Evolutionary conservation across 2,329 filamentous ascomycete genomes (phyloP).

Genomic region (Talaromyces sp.): DNA sequence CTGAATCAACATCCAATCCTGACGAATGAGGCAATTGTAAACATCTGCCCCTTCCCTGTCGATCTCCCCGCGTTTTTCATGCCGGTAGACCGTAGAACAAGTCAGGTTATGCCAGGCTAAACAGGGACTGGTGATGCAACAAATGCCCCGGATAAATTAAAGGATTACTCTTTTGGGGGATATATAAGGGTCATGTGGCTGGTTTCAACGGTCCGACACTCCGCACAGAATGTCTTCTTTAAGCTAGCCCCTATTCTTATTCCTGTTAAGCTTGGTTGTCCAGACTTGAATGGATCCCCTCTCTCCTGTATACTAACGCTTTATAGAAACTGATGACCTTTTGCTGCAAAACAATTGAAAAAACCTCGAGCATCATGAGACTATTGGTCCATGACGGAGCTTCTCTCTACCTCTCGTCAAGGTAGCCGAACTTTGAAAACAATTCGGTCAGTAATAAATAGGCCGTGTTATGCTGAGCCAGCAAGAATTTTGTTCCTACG

Average conservation of each 20-base stretch:
- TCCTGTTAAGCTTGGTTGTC: background rate
- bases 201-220: background rate
- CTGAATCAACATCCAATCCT: background rate
- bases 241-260: background rate
- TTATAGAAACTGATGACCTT: background rate
- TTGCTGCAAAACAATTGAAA: background rate
- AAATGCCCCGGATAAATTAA: slow-evolving; percentile 1
- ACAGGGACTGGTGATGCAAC: background rate
- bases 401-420: background rate
- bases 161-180: background rate
- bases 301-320: background rate
- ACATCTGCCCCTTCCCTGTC: background rate
- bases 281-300: background rate
- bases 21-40: background rate
- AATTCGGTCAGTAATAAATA: no score
- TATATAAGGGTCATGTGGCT: background rate
- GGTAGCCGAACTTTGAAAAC: background rate
- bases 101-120: slow-evolving; percentile 1
- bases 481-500: no score
- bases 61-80: slow-evolving; percentile 7
- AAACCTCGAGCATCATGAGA: background rate
- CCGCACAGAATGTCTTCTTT: background rate
- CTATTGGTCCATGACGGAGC: background rate
- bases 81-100: slow-evolving; percentile 2
- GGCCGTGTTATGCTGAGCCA: no score